A percentile compares a stretch with the other conserved stretches of the same genome.
Evolutionary conservation across 306 rosid genomes (phyloP).

Genomic region (Quercus robur): DNA sequence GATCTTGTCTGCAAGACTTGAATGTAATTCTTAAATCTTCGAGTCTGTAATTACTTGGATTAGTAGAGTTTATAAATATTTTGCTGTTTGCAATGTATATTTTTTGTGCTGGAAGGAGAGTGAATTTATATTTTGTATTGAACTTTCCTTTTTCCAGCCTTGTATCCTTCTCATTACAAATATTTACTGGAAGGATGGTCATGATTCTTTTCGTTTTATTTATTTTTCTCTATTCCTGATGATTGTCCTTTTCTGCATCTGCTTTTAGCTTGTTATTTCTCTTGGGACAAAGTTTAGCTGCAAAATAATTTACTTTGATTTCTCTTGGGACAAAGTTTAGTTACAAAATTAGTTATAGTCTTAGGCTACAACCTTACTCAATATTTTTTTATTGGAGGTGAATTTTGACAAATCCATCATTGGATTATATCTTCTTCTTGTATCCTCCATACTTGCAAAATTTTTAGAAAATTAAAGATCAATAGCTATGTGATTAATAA

Average conservation of each 20-base stretch:
- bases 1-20: background rate
- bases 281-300: too few species aligned
- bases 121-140: background rate
- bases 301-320: background rate
- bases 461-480: too few species aligned
- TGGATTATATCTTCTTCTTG: too few species aligned
- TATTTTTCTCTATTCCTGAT: background rate
- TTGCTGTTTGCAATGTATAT: background rate
- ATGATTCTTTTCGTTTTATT: background rate
- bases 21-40: background rate
- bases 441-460: too few species aligned
- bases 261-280: background rate
- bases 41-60: background rate
- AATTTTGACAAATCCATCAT: too few species aligned
- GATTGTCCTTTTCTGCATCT: background rate
- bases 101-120: background rate
- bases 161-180: background rate
- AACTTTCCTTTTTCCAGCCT: background rate
- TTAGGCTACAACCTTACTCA: too few species aligned
- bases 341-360: accelerated
- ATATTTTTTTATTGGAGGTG: too few species aligned
- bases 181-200: background rate
- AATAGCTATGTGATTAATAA: too few species aligned
- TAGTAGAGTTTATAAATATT: background rate
- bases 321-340: background rate